phyloP scores from a whole-genome alignment of 176 grass and related monocot species.

The Raddia guianensis region DNA sequence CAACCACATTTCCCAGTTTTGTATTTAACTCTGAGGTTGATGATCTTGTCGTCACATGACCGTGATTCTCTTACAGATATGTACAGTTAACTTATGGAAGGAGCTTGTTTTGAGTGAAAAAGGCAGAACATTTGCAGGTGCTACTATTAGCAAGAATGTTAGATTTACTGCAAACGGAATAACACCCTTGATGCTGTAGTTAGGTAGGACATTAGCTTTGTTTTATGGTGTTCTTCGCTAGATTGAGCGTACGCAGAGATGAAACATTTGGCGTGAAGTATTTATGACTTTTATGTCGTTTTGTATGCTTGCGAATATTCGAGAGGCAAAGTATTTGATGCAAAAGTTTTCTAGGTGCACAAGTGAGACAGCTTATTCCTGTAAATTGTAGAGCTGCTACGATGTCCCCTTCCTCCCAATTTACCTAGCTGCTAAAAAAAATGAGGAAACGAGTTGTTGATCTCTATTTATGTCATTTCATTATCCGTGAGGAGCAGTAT shows the following conservation, averaged over 20 bases:
- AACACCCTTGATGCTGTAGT: conserved; percentile 23
- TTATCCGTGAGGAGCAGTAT: no score
- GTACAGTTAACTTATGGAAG: conserved; percentile 39
- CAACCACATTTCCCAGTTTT: conserved; percentile 96
- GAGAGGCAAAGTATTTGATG: no score
- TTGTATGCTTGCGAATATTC: no score
- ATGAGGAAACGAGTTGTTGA: background rate
- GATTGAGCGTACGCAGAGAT: conserved; percentile 2
- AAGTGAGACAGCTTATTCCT: background rate
- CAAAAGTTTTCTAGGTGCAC: no score
- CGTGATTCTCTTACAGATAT: conserved; percentile 7
- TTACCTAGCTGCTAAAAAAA: background rate
- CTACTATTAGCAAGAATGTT: background rate
- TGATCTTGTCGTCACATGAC: conserved; percentile 72
- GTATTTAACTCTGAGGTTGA: conserved; percentile 92
- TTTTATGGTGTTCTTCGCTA: conserved; percentile 30
- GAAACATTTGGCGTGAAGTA: background rate
- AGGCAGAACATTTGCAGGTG: conserved; percentile 21
- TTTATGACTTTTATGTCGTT: background rate
- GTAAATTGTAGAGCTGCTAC: background rate
- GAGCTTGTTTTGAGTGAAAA: background rate
- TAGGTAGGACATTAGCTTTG: background rate
- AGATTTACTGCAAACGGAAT: conserved; percentile 1
- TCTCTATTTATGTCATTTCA: background rate
- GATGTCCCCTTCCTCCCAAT: background rate